Percentiles rank a stretch among this genome's conserved stretches.
Evolutionary conservation across 2,329 filamentous ascomycete genomes (phyloP).

Genomic region (Corynespora cassiicola): DNA sequence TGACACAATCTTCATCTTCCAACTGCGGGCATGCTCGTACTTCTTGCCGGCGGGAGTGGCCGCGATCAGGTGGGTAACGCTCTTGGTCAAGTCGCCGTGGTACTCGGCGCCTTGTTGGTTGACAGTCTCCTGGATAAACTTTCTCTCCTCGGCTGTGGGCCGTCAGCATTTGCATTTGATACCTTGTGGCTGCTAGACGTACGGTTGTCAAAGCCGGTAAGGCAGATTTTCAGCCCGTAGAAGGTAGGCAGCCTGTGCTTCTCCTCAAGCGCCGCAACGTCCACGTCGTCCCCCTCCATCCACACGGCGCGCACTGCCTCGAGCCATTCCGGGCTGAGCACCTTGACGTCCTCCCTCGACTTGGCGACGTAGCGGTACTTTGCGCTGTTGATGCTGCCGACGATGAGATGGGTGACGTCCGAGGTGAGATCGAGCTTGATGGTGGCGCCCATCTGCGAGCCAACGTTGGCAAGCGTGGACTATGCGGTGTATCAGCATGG

Average conservation of each 20-base stretch:
- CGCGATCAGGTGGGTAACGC: conserved; percentile 87
- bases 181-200: conserved; percentile 35
- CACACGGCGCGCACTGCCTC: conserved; percentile 79
- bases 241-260: conserved; percentile 71
- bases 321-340: conserved; percentile 84
- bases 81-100: conserved; percentile 83
- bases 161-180: conserved; percentile 37
- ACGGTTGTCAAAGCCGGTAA: conserved; percentile 75
- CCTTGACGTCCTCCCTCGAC: conserved; percentile 83
- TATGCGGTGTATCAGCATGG: conserved; percentile 26
- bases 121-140: conserved; percentile 72
- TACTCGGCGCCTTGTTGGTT: conserved; percentile 79
- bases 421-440: conserved; percentile 94
- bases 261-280: conserved; percentile 73
- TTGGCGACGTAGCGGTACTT: conserved; percentile 97
- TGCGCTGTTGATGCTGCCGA: conserved; percentile 85
- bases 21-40: conserved; percentile 84
- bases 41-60: conserved; percentile 83
- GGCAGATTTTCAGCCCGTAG: conserved; percentile 67
- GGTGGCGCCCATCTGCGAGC: conserved; percentile 80
- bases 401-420: conserved; percentile 92
- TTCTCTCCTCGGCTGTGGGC: conserved; percentile 66
- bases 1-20: conserved; percentile 81
- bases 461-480: conserved; percentile 67
- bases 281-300: conserved; percentile 78